Percentiles rank a stretch among this genome's conserved stretches.
These are phyloP conservation scores for Platanthera zijinensis DNA, from an alignment of 106 monocot genomes.

Conservation along the genomic window DNA sequence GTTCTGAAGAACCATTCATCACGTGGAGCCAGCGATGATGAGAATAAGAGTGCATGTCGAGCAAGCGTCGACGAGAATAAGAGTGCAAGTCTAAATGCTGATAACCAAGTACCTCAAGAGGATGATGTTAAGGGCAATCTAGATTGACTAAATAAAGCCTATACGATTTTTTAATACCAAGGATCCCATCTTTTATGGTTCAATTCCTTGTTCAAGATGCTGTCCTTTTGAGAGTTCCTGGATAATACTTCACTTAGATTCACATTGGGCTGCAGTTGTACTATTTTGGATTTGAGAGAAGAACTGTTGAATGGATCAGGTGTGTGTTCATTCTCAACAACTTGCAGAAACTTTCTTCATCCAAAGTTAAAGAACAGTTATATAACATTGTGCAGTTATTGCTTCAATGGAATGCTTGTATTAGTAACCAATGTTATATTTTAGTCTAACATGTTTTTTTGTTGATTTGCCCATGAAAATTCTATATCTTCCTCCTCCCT, in stretches of 20 bases:
- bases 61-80: conserved; percentile 42
- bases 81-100: conserved; percentile 10
- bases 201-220: conserved; percentile 2
- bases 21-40: conserved; percentile 30
- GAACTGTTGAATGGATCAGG: conserved; percentile 14
- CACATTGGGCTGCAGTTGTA: conserved; percentile 1
- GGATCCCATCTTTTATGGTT: neutral
- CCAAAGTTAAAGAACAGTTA: conserved; percentile 3
- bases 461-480: neutral
- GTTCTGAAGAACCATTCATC: conserved; percentile 92
- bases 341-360: neutral
- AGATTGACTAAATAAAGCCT: conserved; percentile 10
- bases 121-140: conserved; percentile 42
- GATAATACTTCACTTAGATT: neutral
- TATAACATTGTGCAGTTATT: neutral
- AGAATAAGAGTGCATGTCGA: conserved; percentile 38
- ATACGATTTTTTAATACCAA: neutral
- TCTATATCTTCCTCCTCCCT: neutral
- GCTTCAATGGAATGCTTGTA: conserved; percentile 5
- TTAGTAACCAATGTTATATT: neutral
- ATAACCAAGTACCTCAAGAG: conserved; percentile 6
- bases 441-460: neutral
- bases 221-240: neutral
- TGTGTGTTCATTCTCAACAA: conserved; percentile 19
- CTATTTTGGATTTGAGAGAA: conserved; percentile 5